phyloP scores from a whole-genome alignment of 2,329 filamentous ascomycete genomes.

The Colletotrichum lindemuthianum region DNA sequence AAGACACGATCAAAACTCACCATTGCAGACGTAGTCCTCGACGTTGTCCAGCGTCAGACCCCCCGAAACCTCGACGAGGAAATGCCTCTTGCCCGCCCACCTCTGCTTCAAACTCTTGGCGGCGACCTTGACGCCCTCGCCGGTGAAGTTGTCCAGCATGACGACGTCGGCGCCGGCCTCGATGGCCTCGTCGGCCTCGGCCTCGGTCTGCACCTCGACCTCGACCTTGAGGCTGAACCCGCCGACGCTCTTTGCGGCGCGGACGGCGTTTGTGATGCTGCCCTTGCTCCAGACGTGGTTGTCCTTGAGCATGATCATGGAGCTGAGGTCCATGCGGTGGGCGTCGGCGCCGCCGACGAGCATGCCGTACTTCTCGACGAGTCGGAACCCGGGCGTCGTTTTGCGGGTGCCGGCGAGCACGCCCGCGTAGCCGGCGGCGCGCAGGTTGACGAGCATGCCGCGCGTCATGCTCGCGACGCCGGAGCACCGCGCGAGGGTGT shows the following conservation, averaged over 20 bases:
- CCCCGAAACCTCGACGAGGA: slow-evolving; percentile 92
- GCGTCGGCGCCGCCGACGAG: slow-evolving; percentile 91
- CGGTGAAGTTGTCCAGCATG: slow-evolving; percentile 96
- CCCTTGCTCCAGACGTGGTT: slow-evolving; percentile 96
- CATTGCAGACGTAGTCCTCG: slow-evolving; percentile 78
- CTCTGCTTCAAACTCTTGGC: slow-evolving; percentile 80
- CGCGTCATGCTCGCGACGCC: slow-evolving; percentile 82
- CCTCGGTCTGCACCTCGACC: slow-evolving; percentile 91
- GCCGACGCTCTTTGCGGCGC: slow-evolving; percentile 82
- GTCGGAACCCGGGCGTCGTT: slow-evolving; percentile 93
- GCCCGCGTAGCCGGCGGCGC: slow-evolving; percentile 78
- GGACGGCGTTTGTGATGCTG: slow-evolving; percentile 86
- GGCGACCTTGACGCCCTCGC: slow-evolving; percentile 79
- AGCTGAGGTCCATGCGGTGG: slow-evolving; percentile 88
- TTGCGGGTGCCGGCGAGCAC: slow-evolving; percentile 95
- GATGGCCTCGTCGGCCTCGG: slow-evolving; percentile 91
- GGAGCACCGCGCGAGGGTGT: slow-evolving; percentile 89
- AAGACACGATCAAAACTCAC: slow-evolving; percentile 54
- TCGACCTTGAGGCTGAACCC: slow-evolving; percentile 96
- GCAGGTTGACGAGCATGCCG: slow-evolving; percentile 64
- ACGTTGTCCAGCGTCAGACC: slow-evolving; percentile 89
- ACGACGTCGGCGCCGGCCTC: slow-evolving; percentile 91
- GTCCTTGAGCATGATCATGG: slow-evolving; percentile 99
- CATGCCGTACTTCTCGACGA: slow-evolving; percentile 99
- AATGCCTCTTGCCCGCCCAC: slow-evolving; percentile 78